Conservation (phyloP, 2,329 filamentous ascomycete species). For the Sporothrix sp. region DNA sequence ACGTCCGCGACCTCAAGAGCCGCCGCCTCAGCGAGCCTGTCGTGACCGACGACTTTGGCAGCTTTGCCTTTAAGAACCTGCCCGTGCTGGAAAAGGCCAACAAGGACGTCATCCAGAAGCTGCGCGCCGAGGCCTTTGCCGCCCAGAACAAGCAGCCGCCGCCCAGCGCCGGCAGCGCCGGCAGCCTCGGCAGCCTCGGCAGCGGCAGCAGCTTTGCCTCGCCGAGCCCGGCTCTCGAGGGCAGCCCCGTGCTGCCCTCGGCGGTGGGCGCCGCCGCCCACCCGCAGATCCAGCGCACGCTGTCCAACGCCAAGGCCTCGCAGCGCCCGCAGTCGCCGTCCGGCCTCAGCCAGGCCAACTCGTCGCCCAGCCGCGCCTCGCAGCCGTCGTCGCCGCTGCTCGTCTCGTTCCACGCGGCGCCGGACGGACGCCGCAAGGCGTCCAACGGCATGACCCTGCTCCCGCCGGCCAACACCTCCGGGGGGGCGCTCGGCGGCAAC, state of each 20-base stretch:
- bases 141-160: constrained; percentile 43
- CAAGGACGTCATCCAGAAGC: constrained; percentile 95
- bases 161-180: constrained; percentile 22
- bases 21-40: constrained; percentile 86
- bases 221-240: constrained; percentile 64
- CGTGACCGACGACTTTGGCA: constrained; percentile 84
- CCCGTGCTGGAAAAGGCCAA: constrained; percentile 96
- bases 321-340: constrained; percentile 84
- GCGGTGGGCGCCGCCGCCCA: constrained; percentile 25
- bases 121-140: constrained; percentile 81
- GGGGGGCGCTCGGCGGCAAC: constrained; percentile 52
- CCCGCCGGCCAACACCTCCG: constrained; percentile 54
- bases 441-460: constrained; percentile 81
- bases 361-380: constrained; percentile 76
- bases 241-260: constrained; percentile 65
- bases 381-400: constrained; percentile 79
- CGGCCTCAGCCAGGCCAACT: constrained; percentile 64
- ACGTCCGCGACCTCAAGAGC: constrained; percentile 83
- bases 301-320: constrained; percentile 70
- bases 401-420: constrained; percentile 86
- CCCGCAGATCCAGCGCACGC: constrained; percentile 64
- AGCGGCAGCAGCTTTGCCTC: constrained; percentile 31
- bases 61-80: constrained; percentile 93
- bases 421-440: constrained; percentile 74
- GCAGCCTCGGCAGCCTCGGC: constrained; percentile 33